phyloP scores from a whole-genome alignment of 225 moss, liverwort and hornwort species.

The Bryoerythrophyllum caledonicum region DNA sequence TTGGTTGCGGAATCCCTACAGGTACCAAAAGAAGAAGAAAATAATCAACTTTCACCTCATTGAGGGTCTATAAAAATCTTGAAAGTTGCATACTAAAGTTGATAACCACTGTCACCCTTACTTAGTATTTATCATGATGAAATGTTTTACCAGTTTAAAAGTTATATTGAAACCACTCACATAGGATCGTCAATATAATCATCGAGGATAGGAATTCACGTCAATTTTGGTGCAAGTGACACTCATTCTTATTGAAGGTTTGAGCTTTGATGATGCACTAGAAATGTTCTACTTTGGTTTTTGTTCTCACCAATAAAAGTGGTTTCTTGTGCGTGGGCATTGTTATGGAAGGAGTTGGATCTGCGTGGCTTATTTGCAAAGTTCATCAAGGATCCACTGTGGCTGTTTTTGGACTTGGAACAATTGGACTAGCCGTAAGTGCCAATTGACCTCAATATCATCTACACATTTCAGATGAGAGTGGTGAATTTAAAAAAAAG shows the following conservation, averaged over 20 bases:
- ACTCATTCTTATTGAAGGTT: too few relatives aligned
- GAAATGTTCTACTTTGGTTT: not conserved
- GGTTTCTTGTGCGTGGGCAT: not conserved
- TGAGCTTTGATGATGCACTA: not conserved
- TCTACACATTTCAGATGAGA: not conserved
- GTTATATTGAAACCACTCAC: too few relatives aligned
- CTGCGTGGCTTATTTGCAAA: slow-evolving; percentile 72
- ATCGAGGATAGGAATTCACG: too few relatives aligned
- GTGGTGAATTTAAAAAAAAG: not conserved
- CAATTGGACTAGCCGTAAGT: slow-evolving; percentile 80
- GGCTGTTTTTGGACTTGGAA: slow-evolving; percentile 86
- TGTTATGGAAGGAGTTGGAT: slow-evolving; percentile 61
- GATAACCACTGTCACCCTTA: too few relatives aligned
- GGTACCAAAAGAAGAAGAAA: slow-evolving; percentile 27
- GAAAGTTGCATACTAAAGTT: not conserved
- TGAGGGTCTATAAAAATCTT: not conserved
- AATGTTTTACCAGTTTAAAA: too few relatives aligned
- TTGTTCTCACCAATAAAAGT: not conserved
- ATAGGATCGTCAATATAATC: too few relatives aligned
- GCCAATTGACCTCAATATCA: not conserved
- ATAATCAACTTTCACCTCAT: too few relatives aligned
- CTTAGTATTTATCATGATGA: too few relatives aligned
- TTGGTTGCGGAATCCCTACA: slow-evolving; percentile 70
- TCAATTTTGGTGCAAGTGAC: too few relatives aligned
- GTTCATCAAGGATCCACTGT: slow-evolving; percentile 66